These are phyloP conservation scores for Calonectria multiphialidica DNA, from an alignment of 2,329 filamentous ascomycete genomes.

Conservation along the genomic window DNA sequence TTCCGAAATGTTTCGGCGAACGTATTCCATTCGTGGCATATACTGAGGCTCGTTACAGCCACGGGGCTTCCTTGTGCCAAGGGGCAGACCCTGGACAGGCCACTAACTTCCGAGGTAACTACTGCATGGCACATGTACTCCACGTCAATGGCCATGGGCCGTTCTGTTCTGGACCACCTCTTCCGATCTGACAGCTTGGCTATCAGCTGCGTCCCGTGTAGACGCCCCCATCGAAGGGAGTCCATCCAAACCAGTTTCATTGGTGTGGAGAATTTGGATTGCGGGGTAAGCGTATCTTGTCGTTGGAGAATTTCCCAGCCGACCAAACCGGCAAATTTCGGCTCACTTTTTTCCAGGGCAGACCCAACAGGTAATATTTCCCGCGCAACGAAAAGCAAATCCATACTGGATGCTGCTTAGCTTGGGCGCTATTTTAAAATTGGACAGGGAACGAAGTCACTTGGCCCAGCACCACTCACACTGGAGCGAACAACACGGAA, in stretches of 20 bases:
- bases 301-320: background rate
- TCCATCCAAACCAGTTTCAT: background rate
- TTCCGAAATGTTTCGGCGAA: background rate
- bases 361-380: too few species aligned
- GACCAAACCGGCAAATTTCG: background rate
- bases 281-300: background rate
- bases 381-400: too few species aligned
- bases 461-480: too few species aligned
- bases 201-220: background rate
- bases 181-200: too few species aligned
- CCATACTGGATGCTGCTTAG: too few species aligned
- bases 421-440: too few species aligned
- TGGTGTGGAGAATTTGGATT: background rate
- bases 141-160: background rate
- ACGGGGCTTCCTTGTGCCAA: background rate
- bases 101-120: background rate
- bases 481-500: too few species aligned
- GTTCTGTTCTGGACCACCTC: background rate
- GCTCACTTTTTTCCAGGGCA: too few species aligned
- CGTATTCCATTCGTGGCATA: background rate
- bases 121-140: background rate
- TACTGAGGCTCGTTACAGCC: background rate
- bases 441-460: too few species aligned
- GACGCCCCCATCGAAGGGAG: background rate
- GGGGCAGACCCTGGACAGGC: too few species aligned